These are phyloP conservation scores for Petrea volubilis DNA, from an alignment of 257 asterid genomes.

Conservation along the genomic window DNA sequence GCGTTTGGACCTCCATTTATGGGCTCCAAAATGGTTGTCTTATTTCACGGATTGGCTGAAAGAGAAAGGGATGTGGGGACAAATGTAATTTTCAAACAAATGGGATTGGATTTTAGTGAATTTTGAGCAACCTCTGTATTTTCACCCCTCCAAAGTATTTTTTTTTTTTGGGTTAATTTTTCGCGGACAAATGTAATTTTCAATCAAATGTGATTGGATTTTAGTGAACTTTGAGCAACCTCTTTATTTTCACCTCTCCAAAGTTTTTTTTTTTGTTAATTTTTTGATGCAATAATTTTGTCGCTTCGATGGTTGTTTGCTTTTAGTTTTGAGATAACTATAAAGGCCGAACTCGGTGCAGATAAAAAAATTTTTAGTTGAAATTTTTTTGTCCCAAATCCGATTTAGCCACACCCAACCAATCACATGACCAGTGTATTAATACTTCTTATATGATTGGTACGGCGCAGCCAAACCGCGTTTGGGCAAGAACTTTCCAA, in stretches of 20 bases:
- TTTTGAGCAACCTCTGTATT: background rate
- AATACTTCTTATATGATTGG: too few relatives aligned
- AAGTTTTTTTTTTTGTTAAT: constrained; percentile 21
- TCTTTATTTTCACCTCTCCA: background rate
- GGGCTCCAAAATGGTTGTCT: constrained; percentile 22
- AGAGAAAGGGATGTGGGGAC: constrained; percentile 21
- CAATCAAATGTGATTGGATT: constrained; percentile 27
- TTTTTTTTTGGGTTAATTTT: constrained; percentile 21
- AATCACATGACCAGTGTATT: too few relatives aligned
- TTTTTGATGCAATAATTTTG: constrained; percentile 24
- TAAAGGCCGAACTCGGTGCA: too few relatives aligned
- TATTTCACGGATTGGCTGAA: constrained; percentile 11
- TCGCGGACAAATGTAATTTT: constrained; percentile 24
- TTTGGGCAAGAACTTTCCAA: too few relatives aligned
- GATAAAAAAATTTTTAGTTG: too few relatives aligned
- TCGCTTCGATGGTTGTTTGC: constrained; percentile 9
- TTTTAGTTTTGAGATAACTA: too few relatives aligned
- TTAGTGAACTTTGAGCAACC: constrained; percentile 16
- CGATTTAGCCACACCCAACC: too few relatives aligned
- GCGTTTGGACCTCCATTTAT: constrained; percentile 38
- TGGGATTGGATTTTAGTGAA: constrained; percentile 37
- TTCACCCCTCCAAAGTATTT: background rate
- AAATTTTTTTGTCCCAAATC: too few relatives aligned
- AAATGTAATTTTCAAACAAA: constrained; percentile 11
- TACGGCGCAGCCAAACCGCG: too few relatives aligned